These are phyloP conservation scores for Xylaria multiplex DNA, from an alignment of 2,329 filamentous ascomycete species.

Conservation along the genomic window DNA sequence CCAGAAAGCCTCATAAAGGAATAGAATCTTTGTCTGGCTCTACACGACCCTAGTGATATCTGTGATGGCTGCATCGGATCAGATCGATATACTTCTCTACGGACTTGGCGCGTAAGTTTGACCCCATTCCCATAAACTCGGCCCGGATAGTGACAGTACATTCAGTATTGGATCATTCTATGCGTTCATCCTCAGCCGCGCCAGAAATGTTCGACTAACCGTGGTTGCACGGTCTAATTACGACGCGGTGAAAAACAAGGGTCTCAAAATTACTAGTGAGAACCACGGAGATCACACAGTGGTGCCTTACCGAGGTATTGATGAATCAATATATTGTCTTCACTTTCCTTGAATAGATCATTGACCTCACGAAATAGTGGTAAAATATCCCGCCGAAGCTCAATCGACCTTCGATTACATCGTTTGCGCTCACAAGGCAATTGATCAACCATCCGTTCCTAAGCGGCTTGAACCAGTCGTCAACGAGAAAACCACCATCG, in stretches of 20 bases:
- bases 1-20: not conserved
- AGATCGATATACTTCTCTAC: conserved; percentile 58
- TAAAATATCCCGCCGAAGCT: conserved; percentile 59
- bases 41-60: not conserved
- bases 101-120: conserved; percentile 63
- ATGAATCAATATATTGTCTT: not conserved
- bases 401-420: conserved; percentile 63
- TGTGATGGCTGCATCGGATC: conserved; percentile 7
- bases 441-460: conserved; percentile 53
- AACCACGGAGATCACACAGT: conserved; percentile 66
- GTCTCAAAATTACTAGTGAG: conserved; percentile 64
- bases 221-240: conserved; percentile 71
- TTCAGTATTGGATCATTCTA: conserved; percentile 67
- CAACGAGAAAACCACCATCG: conserved; percentile 60
- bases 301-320: conserved; percentile 55
- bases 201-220: conserved; percentile 60
- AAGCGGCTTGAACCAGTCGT: conserved; percentile 50
- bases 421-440: conserved; percentile 66
- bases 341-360: not conserved
- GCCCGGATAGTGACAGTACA: not conserved
- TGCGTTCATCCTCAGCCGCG: conserved; percentile 61
- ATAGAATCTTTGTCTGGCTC: not conserved
- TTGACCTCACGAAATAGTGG: conserved; percentile 49
- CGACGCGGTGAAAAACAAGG: conserved; percentile 60
- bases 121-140: not conserved